Percentiles rank a stretch among this genome's conserved stretches.
Evolutionary conservation across 371 early-diverging fungal genomes (phyloP).

Genomic region (Mortierella sp.): DNA sequence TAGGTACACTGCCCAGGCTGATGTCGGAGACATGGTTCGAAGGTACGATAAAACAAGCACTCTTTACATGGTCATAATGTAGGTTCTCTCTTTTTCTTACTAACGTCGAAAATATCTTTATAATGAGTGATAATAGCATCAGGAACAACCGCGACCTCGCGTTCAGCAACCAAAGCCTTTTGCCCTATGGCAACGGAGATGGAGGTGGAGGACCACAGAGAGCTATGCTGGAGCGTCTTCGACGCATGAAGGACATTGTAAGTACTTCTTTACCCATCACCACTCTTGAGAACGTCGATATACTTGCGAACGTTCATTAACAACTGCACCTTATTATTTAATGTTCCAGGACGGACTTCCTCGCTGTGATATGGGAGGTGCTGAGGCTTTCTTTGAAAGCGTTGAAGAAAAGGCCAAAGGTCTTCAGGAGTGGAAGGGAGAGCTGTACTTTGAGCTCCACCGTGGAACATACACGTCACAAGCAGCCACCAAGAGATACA

Average conservation of each 20-base stretch:
- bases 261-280: neutral
- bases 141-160: constrained; percentile 87
- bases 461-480: constrained; percentile 98
- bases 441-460: constrained; percentile 97
- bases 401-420: constrained; percentile 77
- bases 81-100: neutral
- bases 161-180: constrained; percentile 85
- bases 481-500: constrained; percentile 86
- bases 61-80: neutral
- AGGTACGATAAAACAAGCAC: constrained; percentile 22
- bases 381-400: constrained; percentile 84
- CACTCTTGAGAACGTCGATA: neutral
- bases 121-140: constrained; percentile 63
- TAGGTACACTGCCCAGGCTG: constrained; percentile 74
- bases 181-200: constrained; percentile 96
- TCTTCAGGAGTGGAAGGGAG: constrained; percentile 92
- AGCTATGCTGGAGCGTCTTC: constrained; percentile 90
- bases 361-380: constrained; percentile 80
- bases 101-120: neutral
- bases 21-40: constrained; percentile 66
- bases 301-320: neutral
- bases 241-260: constrained; percentile 80
- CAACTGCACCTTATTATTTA: neutral
- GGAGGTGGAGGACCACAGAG: constrained; percentile 96
- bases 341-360: constrained; percentile 78